Conservation (phyloP, 2,329 filamentous ascomycete species). For the Sclerotinia nivalis region DNA sequence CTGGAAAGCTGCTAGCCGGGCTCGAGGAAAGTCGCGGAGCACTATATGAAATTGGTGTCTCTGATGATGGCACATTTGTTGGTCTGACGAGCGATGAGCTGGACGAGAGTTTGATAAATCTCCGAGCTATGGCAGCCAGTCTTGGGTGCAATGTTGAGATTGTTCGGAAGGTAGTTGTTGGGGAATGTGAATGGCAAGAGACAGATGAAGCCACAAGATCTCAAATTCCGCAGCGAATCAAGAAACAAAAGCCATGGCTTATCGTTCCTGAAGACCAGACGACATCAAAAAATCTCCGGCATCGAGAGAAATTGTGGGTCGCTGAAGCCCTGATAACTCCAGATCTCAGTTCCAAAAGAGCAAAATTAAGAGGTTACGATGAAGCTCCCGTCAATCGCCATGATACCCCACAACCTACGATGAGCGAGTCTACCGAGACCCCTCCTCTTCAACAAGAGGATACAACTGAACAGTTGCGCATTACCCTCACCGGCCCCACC, state of each 20-base stretch:
- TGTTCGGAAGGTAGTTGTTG: constrained; percentile 78
- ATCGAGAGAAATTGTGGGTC: constrained; percentile 70
- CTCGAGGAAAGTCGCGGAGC: constrained; percentile 92
- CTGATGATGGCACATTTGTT: constrained; percentile 88
- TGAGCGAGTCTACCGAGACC: not conserved
- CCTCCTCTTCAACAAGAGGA: constrained; percentile 17
- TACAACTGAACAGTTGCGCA: constrained; percentile 67
- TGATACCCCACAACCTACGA: constrained; percentile 14
- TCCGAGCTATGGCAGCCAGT: constrained; percentile 89
- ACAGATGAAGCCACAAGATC: constrained; percentile 15
- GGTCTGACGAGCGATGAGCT: constrained; percentile 89
- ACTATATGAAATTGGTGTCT: constrained; percentile 93
- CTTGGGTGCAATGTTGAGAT: constrained; percentile 84
- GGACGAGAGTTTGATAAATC: constrained; percentile 82
- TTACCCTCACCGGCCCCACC: constrained; percentile 86
- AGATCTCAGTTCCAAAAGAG: constrained; percentile 51
- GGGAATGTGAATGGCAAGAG: constrained; percentile 71
- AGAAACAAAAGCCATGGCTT: constrained; percentile 29
- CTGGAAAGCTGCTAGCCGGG: constrained; percentile 67
- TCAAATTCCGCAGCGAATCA: constrained; percentile 25
- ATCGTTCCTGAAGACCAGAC: not conserved
- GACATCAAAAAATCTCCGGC: constrained; percentile 32
- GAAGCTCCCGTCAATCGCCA: constrained; percentile 7
- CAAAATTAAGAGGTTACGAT: constrained; percentile 3
- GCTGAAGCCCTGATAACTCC: constrained; percentile 88